Conservation (phyloP, 495 filamentous ascomycete genomes). For the Elasticomyces elasticus region DNA sequence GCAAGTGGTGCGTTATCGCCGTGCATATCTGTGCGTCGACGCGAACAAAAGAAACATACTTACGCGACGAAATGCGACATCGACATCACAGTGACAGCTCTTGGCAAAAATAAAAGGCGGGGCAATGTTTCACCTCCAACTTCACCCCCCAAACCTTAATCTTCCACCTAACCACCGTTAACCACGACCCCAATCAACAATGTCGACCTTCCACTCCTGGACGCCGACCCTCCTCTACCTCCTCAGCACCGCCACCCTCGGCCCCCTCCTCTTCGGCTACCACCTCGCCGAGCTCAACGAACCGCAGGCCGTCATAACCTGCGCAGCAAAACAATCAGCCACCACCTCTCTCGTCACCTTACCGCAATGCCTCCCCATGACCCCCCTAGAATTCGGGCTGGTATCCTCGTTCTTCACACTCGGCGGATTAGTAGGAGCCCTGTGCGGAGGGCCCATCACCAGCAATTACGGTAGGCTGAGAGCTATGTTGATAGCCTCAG, state of each 20-base stretch:
- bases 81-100: too few relatives aligned
- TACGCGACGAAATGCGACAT: too few relatives aligned
- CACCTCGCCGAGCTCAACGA: constrained; percentile 93
- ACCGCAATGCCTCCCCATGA: constrained; percentile 78
- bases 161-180: not conserved
- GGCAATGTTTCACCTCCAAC: not conserved
- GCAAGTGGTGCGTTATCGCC: too few relatives aligned
- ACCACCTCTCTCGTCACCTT: constrained; percentile 37
- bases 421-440: constrained; percentile 75
- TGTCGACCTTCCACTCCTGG: constrained; percentile 19
- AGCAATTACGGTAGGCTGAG: constrained; percentile 61
- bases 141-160: not conserved
- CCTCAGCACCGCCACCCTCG: constrained; percentile 41
- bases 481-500: constrained; percentile 59
- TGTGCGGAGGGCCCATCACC: constrained; percentile 63
- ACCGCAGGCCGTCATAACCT: constrained; percentile 80
- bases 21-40: too few relatives aligned
- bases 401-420: constrained; percentile 86
- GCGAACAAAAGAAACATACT: too few relatives aligned
- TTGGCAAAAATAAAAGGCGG: too few relatives aligned
- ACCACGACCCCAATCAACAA: too few relatives aligned
- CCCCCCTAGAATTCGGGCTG: constrained; percentile 60
- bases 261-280: constrained; percentile 86
- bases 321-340: constrained; percentile 50
- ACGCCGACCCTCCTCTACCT: constrained; percentile 33